phyloP scores from a whole-genome alignment of 106 monocot species.

The Narthecium ossifragum region DNA sequence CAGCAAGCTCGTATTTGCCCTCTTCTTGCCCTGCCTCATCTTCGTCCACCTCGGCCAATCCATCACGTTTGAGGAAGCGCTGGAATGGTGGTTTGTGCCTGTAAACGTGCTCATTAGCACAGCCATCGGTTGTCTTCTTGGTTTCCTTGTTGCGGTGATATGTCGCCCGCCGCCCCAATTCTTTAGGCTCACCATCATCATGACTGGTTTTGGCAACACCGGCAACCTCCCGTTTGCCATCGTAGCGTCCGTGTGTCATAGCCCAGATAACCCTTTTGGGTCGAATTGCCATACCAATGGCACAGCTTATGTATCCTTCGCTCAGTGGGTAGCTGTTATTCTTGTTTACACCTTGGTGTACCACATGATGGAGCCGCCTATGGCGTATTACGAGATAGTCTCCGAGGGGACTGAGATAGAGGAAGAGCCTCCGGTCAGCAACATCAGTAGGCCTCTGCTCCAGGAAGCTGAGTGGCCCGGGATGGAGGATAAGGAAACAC shows the following conservation, averaged over 20 bases:
- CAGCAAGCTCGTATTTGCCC: conserved; percentile 88
- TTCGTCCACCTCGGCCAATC: conserved; percentile 84
- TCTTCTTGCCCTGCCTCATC: conserved; percentile 95
- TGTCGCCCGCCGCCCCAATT: conserved; percentile 80
- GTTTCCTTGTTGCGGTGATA: conserved; percentile 59
- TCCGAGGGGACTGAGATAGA: conserved; percentile 25
- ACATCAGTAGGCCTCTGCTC: conserved; percentile 47
- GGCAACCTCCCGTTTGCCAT: conserved; percentile 91
- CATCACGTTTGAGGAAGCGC: conserved; percentile 39
- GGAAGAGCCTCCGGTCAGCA: conserved; percentile 14
- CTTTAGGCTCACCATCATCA: conserved; percentile 70
- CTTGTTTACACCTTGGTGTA: conserved; percentile 89
- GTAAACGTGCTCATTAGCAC: conserved; percentile 82
- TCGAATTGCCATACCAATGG: conserved; percentile 46
- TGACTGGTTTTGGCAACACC: conserved; percentile 95
- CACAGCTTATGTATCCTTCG: conserved; percentile 78
- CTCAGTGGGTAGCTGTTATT: conserved; percentile 95
- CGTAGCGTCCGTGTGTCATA: conserved; percentile 82
- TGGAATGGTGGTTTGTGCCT: conserved; percentile 87
- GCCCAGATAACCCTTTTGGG: conserved; percentile 66
- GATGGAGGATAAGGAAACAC: conserved; percentile 55
- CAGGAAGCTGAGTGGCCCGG: conserved; percentile 80
- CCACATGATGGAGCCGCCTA: conserved; percentile 97
- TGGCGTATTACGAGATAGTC: conserved; percentile 70
- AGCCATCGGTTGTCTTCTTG: conserved; percentile 58